Conservation (phyloP, 306 rosid species). For the Comarum palustre region DNA sequence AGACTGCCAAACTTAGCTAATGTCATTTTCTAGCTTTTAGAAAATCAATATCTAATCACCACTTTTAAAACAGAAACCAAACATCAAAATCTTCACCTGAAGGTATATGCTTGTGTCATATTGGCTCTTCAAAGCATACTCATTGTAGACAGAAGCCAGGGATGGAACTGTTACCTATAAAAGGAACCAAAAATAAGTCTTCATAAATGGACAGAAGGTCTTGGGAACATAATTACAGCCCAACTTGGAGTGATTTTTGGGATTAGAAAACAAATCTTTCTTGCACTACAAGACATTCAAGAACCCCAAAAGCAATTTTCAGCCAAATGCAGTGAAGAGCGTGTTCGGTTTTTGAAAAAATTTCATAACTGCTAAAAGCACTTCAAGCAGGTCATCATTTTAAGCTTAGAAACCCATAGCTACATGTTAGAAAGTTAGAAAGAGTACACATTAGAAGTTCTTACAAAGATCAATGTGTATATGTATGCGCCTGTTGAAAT, state of each 20-base stretch:
- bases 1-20: neutral
- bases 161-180: conserved; percentile 96
- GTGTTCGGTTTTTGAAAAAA: neutral
- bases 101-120: conserved; percentile 98
- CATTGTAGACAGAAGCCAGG: conserved; percentile 93
- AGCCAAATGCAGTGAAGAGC: neutral
- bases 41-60: neutral
- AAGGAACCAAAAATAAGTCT: conserved; percentile 27
- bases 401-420: neutral
- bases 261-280: neutral
- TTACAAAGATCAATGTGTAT: conserved; percentile 80
- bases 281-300: neutral
- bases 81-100: conserved; percentile 50
- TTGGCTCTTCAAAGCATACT: conserved; percentile 98
- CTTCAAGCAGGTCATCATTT: neutral
- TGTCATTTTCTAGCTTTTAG: neutral
- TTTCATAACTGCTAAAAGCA: neutral
- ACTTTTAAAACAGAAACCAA: neutral
- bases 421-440: neutral
- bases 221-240: neutral
- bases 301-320: neutral
- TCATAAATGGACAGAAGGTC: conserved; percentile 16
- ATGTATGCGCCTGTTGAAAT: conserved; percentile 74
- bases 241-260: neutral
- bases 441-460: conserved; percentile 25